Evolutionary conservation across 257 asterid genomes (phyloP).

Genomic region (Plectranthus barbatus): DNA sequence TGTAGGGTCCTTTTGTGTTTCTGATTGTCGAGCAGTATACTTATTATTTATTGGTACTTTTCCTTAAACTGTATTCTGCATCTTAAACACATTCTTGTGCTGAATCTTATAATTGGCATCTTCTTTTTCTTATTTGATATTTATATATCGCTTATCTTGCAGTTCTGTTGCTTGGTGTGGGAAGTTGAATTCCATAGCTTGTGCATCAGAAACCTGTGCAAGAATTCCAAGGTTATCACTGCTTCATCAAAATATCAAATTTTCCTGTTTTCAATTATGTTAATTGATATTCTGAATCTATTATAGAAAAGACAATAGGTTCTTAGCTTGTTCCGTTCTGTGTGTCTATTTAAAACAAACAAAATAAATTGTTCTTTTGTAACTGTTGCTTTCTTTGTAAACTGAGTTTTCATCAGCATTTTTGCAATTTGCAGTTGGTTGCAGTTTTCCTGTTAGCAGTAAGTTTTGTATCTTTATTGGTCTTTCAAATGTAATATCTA

Average conservation of each 20-base stretch:
- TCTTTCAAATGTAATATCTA: not conserved
- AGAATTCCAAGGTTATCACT: slow-evolving; percentile 83
- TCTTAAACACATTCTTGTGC: not conserved
- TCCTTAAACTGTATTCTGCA: not conserved
- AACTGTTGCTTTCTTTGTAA: not conserved
- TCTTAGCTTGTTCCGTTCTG: not conserved
- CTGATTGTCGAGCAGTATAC: no score
- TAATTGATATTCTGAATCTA: not conserved
- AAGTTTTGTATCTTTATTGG: not conserved
- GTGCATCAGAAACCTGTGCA: slow-evolving; percentile 99
- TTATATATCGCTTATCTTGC: slow-evolving; percentile 16
- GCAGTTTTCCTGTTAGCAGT: not conserved
- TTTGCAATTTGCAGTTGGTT: slow-evolving; percentile 1
- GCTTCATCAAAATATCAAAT: not conserved
- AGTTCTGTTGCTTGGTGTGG: slow-evolving; percentile 99
- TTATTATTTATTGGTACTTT: not conserved
- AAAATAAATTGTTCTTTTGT: not conserved
- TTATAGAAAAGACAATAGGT: not conserved
- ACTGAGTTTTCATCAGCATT: not conserved
- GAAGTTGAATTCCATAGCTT: slow-evolving; percentile 87
- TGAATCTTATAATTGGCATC: not conserved
- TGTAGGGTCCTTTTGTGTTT: no score
- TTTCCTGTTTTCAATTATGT: not conserved
- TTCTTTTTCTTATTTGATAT: not conserved
- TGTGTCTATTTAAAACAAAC: no score